phyloP scores from a whole-genome alignment of 2,329 filamentous ascomycete genomes.

The Fusarium virguliforme region DNA sequence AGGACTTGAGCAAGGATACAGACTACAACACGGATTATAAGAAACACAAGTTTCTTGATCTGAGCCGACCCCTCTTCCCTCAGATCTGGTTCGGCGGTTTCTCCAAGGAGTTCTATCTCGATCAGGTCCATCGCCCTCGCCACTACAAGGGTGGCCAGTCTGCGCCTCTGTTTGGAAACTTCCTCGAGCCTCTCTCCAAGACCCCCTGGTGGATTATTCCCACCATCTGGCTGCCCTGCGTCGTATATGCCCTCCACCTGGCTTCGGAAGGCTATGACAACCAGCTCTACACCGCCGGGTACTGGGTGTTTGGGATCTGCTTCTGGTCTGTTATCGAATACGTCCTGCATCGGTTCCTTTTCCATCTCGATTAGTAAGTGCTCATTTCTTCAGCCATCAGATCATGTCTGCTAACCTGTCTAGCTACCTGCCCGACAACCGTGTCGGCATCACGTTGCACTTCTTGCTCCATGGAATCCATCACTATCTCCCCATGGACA shows the following conservation, averaged over 20 bases:
- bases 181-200: constrained; percentile 96
- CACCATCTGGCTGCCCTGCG: constrained; percentile 84
- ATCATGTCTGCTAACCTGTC: constrained; percentile 50
- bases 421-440: constrained; percentile 91
- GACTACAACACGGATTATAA: constrained; percentile 84
- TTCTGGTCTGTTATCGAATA: constrained; percentile 96
- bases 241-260: constrained; percentile 80
- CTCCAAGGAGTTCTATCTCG: constrained; percentile 94
- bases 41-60: constrained; percentile 93
- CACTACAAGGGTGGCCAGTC: constrained; percentile 96
- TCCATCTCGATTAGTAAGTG: constrained; percentile 91
- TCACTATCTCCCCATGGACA: constrained; percentile 99
- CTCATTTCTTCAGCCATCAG: neutral
- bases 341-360: constrained; percentile 87
- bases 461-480: constrained; percentile 98
- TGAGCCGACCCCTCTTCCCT: constrained; percentile 85
- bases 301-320: constrained; percentile 79
- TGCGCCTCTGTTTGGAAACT: constrained; percentile 96
- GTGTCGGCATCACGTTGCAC: constrained; percentile 87
- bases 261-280: constrained; percentile 74
- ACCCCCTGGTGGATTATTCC: constrained; percentile 96
- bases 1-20: constrained; percentile 90
- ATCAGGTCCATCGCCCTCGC: constrained; percentile 94
- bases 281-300: constrained; percentile 66
- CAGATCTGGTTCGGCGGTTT: constrained; percentile 93